phyloP scores from a whole-genome alignment of 1,139 yeast species.

The Kodamaea plutei region DNA sequence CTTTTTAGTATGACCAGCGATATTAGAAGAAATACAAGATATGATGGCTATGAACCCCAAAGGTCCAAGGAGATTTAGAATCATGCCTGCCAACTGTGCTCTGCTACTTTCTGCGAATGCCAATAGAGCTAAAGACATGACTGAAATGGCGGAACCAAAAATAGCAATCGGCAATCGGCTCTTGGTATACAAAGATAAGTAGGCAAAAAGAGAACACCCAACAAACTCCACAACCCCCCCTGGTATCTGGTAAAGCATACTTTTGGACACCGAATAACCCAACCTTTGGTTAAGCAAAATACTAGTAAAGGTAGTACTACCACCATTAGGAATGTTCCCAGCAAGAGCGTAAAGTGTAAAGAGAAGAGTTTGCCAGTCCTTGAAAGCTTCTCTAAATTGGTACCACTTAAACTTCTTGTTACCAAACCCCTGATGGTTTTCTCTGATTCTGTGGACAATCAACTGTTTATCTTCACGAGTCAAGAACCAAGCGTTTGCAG shows the following conservation, averaged over 20 bases:
- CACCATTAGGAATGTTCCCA: slow-evolving; percentile 10
- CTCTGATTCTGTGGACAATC: slow-evolving; percentile 31
- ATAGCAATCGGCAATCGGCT: slow-evolving; percentile 38
- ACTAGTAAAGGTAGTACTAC: slow-evolving; percentile 15
- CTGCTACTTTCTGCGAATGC: slow-evolving; percentile 26
- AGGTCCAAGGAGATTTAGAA: slow-evolving; percentile 20
- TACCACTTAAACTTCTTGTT: slow-evolving; percentile 12
- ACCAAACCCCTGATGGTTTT: slow-evolving; percentile 17
- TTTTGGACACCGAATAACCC: slow-evolving; percentile 36
- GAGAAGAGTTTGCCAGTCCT: slow-evolving; percentile 15
- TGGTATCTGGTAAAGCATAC: slow-evolving; percentile 31
- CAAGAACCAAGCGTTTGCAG: slow-evolving; percentile 34
- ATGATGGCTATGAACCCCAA: slow-evolving; percentile 32
- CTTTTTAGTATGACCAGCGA: neutral
- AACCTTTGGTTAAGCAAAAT: slow-evolving; percentile 37
- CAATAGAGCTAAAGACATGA: slow-evolving; percentile 42
- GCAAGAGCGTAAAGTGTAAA: slow-evolving; percentile 11
- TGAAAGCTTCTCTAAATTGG: slow-evolving; percentile 15
- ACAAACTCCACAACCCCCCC: slow-evolving; percentile 37
- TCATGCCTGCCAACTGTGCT: slow-evolving; percentile 10
- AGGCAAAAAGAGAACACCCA: slow-evolving; percentile 32
- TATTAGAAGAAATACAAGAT: neutral
- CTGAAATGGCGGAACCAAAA: slow-evolving; percentile 30
- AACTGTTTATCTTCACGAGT: slow-evolving; percentile 41
- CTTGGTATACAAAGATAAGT: slow-evolving; percentile 4